phyloP scores from a whole-genome alignment of 2,329 filamentous ascomycete species.

The Rhynchosporium graminicola region DNA sequence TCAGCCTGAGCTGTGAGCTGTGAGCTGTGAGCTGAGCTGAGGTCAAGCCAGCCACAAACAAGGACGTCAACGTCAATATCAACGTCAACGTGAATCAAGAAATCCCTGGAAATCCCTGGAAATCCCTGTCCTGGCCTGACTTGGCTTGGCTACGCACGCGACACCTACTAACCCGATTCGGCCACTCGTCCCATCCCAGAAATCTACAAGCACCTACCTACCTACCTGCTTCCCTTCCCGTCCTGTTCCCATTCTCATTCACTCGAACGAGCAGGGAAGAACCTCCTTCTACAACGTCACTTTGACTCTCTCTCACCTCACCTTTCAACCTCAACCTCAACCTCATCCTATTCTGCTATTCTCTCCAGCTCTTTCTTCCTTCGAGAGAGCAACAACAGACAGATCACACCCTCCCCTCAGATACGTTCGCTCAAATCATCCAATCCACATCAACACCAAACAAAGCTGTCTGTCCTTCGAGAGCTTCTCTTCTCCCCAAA shows the following conservation, averaged over 20 bases:
- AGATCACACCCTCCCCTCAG: background rate
- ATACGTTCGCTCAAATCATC: conserved; percentile 10
- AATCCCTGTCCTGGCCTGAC: background rate
- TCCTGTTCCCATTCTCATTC: background rate
- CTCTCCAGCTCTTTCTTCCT: background rate
- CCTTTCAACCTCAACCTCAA: background rate
- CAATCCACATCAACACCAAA: background rate
- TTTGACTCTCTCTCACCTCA: too few relatives aligned
- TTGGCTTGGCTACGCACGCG: conserved; percentile 17
- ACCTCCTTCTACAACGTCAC: background rate
- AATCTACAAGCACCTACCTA: too few relatives aligned
- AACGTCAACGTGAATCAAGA: too few relatives aligned
- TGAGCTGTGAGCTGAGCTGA: too few relatives aligned
- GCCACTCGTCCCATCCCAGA: background rate
- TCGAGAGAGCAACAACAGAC: conserved; percentile 11
- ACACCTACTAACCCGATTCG: conserved; percentile 18
- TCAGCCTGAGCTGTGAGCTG: too few relatives aligned
- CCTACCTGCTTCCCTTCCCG: background rate
- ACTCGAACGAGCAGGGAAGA: background rate
- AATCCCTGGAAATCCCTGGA: too few relatives aligned
- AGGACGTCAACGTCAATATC: too few relatives aligned
- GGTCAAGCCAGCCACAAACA: too few relatives aligned
- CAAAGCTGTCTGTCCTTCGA: background rate
- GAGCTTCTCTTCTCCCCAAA: conserved; percentile 16
- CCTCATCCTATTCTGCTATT: conserved; percentile 18